Percentiles rank a stretch among this genome's conserved stretches.
Conservation (phyloP, 2,329 filamentous ascomycete genomes). For the Zelopaecilomyces penicillatus region DNA sequence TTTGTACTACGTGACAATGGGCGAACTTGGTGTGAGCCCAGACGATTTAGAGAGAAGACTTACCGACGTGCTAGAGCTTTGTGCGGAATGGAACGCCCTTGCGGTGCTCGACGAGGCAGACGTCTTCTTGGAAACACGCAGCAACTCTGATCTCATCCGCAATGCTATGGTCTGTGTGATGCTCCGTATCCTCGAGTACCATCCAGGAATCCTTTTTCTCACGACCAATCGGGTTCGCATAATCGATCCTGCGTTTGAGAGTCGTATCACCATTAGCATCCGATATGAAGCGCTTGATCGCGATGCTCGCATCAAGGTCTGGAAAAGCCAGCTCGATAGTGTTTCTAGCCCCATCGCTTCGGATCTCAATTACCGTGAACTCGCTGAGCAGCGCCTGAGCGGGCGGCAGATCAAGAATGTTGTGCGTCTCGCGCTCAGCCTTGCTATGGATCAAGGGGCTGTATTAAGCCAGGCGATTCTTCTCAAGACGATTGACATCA, state of each 20-base stretch:
- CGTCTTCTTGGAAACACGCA: constrained; percentile 24
- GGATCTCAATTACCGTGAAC: constrained; percentile 26
- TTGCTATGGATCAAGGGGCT: constrained; percentile 16
- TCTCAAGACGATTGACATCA: no score
- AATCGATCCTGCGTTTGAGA: constrained; percentile 42
- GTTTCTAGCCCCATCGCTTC: constrained; percentile 26
- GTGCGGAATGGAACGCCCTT: constrained; percentile 30
- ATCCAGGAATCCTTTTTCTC: constrained; percentile 38
- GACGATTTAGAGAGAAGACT: constrained; percentile 32
- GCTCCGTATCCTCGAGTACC: constrained; percentile 38
- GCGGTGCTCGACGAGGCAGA: constrained; percentile 30
- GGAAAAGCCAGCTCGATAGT: constrained; percentile 27
- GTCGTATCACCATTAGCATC: constrained; percentile 36
- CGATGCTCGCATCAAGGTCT: constrained; percentile 30
- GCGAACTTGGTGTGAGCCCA: constrained; percentile 36
- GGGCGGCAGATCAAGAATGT: constrained; percentile 30
- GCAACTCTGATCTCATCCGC: constrained; percentile 21
- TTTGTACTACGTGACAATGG: constrained; percentile 41
- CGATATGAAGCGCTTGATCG: constrained; percentile 34
- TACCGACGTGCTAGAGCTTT: constrained; percentile 34
- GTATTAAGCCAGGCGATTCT: no score
- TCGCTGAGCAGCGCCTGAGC: constrained; percentile 28
- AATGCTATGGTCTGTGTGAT: constrained; percentile 36
- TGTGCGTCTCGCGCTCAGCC: constrained; percentile 27
- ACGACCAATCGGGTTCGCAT: constrained; percentile 42